phyloP scores from a whole-genome alignment of 495 filamentous ascomycete genomes.

The Penicillium roqueforti region DNA sequence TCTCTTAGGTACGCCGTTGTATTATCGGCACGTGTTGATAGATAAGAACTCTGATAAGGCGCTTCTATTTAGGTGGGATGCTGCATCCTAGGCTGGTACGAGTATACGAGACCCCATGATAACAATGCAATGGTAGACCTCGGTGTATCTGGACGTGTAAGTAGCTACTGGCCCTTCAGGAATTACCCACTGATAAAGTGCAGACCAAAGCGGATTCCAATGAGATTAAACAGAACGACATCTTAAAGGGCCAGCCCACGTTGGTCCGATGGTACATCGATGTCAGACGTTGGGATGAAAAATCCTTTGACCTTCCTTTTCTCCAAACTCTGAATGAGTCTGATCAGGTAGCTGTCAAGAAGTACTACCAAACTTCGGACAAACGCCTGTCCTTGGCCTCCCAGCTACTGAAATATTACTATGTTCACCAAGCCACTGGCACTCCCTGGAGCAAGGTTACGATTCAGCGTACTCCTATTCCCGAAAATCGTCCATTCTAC shows the following conservation, averaged over 20 bases:
- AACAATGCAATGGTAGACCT: neutral
- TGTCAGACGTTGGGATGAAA: conserved; percentile 32
- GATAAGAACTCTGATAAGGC: conserved; percentile 3
- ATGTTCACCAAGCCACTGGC: conserved; percentile 57
- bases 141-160: neutral
- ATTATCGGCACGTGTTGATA: conserved; percentile 1
- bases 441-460: conserved; percentile 62
- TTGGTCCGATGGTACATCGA: conserved; percentile 45
- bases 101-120: neutral
- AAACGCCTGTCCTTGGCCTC: conserved; percentile 60
- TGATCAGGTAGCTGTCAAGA: conserved; percentile 35
- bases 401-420: conserved; percentile 72
- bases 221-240: conserved; percentile 11
- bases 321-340: conserved; percentile 31
- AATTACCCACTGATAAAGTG: neutral
- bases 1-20: neutral
- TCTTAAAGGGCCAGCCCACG: conserved; percentile 15
- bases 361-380: conserved; percentile 39
- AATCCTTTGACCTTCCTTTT: conserved; percentile 33
- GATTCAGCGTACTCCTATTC: conserved; percentile 56
- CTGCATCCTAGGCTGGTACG: neutral
- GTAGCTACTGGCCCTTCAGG: neutral
- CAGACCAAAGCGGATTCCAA: conserved; percentile 12
- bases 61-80: neutral
- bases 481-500: conserved; percentile 61